Percentiles rank a stretch among this genome's conserved stretches.
Evolutionary conservation across 1,139 yeast species (phyloP).

Genomic region (Wickerhamiella infanticola): DNA sequence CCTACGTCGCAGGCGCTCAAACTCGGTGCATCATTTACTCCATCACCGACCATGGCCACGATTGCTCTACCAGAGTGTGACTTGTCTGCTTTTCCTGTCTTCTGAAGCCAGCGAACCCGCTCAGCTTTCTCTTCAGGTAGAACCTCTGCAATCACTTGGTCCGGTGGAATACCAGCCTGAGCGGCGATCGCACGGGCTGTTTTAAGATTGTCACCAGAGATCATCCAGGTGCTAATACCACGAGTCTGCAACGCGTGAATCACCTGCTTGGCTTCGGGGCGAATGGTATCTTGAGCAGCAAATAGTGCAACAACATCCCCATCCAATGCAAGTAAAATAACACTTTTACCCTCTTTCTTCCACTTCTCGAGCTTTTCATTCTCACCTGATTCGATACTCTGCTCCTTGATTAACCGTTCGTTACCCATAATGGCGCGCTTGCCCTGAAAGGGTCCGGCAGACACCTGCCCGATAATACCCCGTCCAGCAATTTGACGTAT

Average conservation of each 20-base stretch:
- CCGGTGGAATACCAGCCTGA: conserved; percentile 41
- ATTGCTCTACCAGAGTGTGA: conserved; percentile 20
- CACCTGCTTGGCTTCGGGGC: conserved; percentile 45
- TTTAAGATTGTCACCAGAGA: conserved; percentile 48
- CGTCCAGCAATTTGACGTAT: conserved; percentile 43
- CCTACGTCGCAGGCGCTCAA: conserved; percentile 78
- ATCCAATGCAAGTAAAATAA: conserved; percentile 39
- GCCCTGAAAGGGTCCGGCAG: conserved; percentile 14
- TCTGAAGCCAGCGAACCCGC: conserved; percentile 40
- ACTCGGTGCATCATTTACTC: conserved; percentile 92
- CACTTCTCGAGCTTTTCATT: conserved; percentile 36
- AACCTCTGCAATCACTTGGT: conserved; percentile 54
- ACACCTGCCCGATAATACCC: conserved; percentile 36
- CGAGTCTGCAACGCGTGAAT: conserved; percentile 31
- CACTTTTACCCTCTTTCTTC: conserved; percentile 51
- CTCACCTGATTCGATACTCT: conserved; percentile 6
- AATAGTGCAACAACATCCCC: conserved; percentile 33
- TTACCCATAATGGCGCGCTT: conserved; percentile 39
- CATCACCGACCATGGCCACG: conserved; percentile 75
- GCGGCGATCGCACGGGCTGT: conserved; percentile 57
- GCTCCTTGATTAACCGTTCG: conserved; percentile 25
- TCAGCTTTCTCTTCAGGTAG: conserved; percentile 58
- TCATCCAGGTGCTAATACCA: conserved; percentile 54
- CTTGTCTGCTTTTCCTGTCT: conserved; percentile 16
- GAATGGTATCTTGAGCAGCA: conserved; percentile 49